Evolutionary conservation across 371 early-diverging fungal species (phyloP).

Genomic region (Dichotomocladium elegans): DNA sequence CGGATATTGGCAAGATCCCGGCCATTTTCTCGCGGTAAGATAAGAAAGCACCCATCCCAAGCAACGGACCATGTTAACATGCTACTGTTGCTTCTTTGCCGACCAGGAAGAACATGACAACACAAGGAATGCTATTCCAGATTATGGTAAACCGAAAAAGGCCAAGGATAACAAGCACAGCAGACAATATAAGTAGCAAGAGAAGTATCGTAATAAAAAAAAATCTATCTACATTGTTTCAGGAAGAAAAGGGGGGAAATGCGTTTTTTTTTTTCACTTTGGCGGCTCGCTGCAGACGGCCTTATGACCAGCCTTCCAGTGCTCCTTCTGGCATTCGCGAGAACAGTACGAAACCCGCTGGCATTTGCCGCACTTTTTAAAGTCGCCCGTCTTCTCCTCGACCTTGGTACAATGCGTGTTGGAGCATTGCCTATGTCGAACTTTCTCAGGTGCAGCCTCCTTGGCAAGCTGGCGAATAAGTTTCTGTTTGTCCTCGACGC

Average conservation of each 20-base stretch:
- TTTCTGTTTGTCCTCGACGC: conserved; percentile 35
- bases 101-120: too few species aligned
- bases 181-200: neutral
- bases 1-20: conserved; percentile 1
- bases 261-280: too few species aligned
- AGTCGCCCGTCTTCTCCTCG: conserved; percentile 49
- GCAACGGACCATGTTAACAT: neutral
- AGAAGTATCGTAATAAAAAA: neutral
- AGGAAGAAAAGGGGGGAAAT: neutral
- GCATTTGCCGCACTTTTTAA: conserved; percentile 57
- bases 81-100: too few species aligned
- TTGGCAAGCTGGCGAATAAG: conserved; percentile 41
- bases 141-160: too few species aligned
- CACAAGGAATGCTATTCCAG: too few species aligned
- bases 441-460: conserved; percentile 35
- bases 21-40: neutral
- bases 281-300: conserved; percentile 29
- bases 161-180: neutral
- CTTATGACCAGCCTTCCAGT: conserved; percentile 60
- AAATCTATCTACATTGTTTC: neutral
- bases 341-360: conserved; percentile 55
- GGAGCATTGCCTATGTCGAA: conserved; percentile 35
- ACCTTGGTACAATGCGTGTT: conserved; percentile 42
- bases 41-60: neutral
- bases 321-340: conserved; percentile 58